Evolutionary conservation across 306 rosid species (phyloP), one percentile per base, ranked within the genome.

Genomic region (Sindora glabra): DNA sequence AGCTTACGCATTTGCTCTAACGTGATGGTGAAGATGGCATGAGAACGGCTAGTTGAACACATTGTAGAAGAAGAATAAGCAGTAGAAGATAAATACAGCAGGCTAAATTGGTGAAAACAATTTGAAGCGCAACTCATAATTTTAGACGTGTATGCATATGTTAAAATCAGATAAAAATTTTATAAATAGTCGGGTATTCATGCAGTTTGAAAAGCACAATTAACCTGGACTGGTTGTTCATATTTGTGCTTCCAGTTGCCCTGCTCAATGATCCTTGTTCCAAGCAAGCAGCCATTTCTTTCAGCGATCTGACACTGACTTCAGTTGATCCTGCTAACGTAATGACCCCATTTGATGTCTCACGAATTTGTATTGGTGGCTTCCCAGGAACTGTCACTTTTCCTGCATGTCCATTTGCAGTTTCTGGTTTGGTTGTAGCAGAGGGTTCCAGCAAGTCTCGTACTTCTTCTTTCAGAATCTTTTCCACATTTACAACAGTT

Each of bases 381-480:
- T 89, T 94, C 73, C 86, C 97, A 14, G 91, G 89, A 38, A 73
- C 48, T 29, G 72, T 50, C 65, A 79, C 76, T 86, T 89, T 94
- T 56, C 77, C 95, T 40, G 74, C 73, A 71, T 81, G 88, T 72
- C 97, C 99, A 44, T 86, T 94, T 56, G 89, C 73, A 56, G 86
- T 80, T 64, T 94, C 99, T 67, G 80, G 64, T 79, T 94, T 94
- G 81, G 80, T 74, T 73, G 84, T 48, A 48, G 80, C 77, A 67
- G 84, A 73, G 58, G 84, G 67, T 80, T 94, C 99, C 75, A 94
- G 76, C 89, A 94, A 87, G 74, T 94, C 99, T 69, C 59, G 83
- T 48, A 94, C 99, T 81, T 94, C 99, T 78, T 94, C 99, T 85
- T 94, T 94, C 44, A 94, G 86, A 84, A 94, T 86, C 99, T 94